phyloP scores from a whole-genome alignment of 2,329 filamentous ascomycete species.

The Ophiognomonia clavigignenti-juglandacearum region DNA sequence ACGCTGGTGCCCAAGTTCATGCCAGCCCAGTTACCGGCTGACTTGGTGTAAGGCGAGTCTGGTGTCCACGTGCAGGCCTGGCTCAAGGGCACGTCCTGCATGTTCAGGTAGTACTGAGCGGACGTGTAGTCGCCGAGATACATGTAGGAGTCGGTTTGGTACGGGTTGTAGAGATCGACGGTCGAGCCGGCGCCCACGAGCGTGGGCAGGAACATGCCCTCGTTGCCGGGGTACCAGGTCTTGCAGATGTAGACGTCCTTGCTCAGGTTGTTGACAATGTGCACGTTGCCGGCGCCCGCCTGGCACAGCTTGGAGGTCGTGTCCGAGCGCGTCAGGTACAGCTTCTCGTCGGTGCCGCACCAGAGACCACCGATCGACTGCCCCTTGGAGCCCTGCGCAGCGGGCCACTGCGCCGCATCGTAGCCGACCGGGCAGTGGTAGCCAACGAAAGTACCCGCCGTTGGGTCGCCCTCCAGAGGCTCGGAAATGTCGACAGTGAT shows the following conservation, averaged over 20 bases:
- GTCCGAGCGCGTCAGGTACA: slow-evolving; percentile 69
- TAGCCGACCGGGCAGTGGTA: slow-evolving; percentile 91
- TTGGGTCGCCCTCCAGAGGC: slow-evolving; percentile 58
- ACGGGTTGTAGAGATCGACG: slow-evolving; percentile 68
- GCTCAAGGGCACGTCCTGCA: slow-evolving; percentile 59
- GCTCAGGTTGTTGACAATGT: slow-evolving; percentile 69
- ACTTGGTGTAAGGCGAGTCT: slow-evolving; percentile 37
- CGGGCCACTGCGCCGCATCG: slow-evolving; percentile 88
- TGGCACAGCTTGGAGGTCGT: slow-evolving; percentile 67
- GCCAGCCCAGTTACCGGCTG: slow-evolving; percentile 80
- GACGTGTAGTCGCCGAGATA: slow-evolving; percentile 74
- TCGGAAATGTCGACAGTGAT: slow-evolving; percentile 62
- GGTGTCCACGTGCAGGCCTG: slow-evolving; percentile 73
- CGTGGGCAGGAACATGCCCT: slow-evolving; percentile 77
- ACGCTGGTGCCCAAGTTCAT: slow-evolving; percentile 79
- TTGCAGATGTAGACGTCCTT: slow-evolving; percentile 73
- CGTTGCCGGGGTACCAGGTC: slow-evolving; percentile 92
- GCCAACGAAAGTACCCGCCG: slow-evolving; percentile 70
- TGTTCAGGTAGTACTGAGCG: slow-evolving; percentile 97
- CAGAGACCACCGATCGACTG: slow-evolving; percentile 85
- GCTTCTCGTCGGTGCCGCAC: slow-evolving; percentile 69
- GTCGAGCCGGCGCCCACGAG: slow-evolving; percentile 56
- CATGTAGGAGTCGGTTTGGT: slow-evolving; percentile 66
- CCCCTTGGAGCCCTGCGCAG: slow-evolving; percentile 68
- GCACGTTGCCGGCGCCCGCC: slow-evolving; percentile 63